Conservation (phyloP, 345 rosid genomes). For the Corchorus capsularis region DNA sequence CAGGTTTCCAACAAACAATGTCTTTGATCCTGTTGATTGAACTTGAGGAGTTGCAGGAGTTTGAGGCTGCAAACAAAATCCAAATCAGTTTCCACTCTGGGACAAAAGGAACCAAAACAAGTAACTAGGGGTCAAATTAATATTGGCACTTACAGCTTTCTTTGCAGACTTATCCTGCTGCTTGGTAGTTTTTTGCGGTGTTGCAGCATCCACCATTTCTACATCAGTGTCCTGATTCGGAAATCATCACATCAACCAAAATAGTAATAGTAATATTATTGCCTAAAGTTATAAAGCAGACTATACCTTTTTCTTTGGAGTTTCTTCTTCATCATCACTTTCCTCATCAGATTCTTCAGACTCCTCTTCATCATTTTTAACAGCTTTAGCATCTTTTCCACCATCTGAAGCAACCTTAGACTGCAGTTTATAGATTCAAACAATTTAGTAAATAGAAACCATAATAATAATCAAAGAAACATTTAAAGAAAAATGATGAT, state of each 20-base stretch:
- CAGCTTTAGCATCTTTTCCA: slow-evolving; percentile 31
- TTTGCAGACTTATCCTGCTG: slow-evolving; percentile 38
- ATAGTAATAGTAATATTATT: no score
- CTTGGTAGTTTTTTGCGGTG: slow-evolving; percentile 31
- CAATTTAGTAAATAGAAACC: not conserved
- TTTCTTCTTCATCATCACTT: slow-evolving; percentile 57
- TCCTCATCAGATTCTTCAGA: slow-evolving; percentile 52
- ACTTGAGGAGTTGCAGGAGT: slow-evolving; percentile 57
- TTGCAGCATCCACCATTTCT: slow-evolving; percentile 57
- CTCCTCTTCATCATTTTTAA: slow-evolving; percentile 51
- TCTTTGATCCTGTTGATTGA: slow-evolving; percentile 53
- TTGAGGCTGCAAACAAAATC: slow-evolving; percentile 48
- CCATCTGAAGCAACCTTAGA: slow-evolving; percentile 27
- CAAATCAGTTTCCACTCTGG: not conserved
- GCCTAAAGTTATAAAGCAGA: not conserved
- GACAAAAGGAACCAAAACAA: slow-evolving; percentile 9
- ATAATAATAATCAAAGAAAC: not conserved
- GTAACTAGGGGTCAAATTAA: not conserved
- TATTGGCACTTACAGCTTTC: slow-evolving; percentile 36
- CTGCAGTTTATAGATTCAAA: slow-evolving; percentile 16
- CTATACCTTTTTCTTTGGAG: slow-evolving; percentile 50
- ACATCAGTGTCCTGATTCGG: slow-evolving; percentile 51
- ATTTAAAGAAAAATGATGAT: not conserved
- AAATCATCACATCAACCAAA: not conserved
- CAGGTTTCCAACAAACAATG: slow-evolving; percentile 72